Base-by-base conservation (phyloP, 1,139 yeast species). In the Candida albicans region DNA sequence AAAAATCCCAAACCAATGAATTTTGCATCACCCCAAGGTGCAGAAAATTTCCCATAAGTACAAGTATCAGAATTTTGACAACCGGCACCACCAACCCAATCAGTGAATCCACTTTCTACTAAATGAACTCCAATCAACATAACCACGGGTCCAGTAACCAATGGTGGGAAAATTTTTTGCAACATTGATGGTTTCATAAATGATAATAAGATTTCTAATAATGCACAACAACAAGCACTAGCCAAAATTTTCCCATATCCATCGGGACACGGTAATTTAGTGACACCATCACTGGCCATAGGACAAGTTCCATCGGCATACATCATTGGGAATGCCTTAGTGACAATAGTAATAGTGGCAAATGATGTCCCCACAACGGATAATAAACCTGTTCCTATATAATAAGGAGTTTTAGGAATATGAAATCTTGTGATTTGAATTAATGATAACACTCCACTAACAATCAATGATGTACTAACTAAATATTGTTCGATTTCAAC, bases 141-240 rank as follows among this genome's bases (percentile, higher is more conserved):
- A 30, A 89, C 96, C 41, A 89, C 96, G 1, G 96, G 95, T 43
- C 97, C 96, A 24, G 96, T 89, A 47, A 90, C 96, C 40, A 88
- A 69, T 32, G 95, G 89, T 24, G 96, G 96, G 70, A 90, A 90
- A 37, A 87, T 61, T 52, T 74, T 81, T 62, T 85, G 88, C 54
- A 90, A 74, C 13, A 74, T 55, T 45, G 71, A 75, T 2, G 96
- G 81, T 10, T 96, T 96, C 53, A 84, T 64, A 61, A 89, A 89
- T 2, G 95, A 83, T 43, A 87, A 62, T 8, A 75, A 55, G 35
- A 90, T 73, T 70, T 88, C 95, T 26, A 89, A 58, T 34, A 90
- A 70, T 1, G 89, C 85, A 65, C 96, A 87, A 13, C 82, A 77
- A 41, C 80, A 73, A n/a, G 89, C 83, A 13, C 95, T 84, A 35